Evolutionary conservation across 2,329 filamentous ascomycete species (phyloP), one percentile per base, ranked within the genome.

Genomic region (Tolypocladium endophyticum): DNA sequence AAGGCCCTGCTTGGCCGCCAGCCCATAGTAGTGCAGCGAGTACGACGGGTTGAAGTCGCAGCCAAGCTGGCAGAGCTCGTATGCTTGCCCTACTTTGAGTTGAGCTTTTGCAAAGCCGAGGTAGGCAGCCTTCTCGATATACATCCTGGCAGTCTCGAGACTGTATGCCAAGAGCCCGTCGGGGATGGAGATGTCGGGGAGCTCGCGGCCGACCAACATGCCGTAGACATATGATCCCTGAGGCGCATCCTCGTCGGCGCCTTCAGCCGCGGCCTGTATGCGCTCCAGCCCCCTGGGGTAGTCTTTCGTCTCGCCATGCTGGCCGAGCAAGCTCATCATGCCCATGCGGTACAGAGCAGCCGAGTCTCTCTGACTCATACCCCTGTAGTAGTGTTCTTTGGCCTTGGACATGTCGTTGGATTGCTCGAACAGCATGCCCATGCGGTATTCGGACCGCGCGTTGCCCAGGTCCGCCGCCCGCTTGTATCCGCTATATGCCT

Each of bases 351-450:
- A 84, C 61, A 79, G 88, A 6, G 92, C 92, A 4, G 94, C 94
- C 20, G 94, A 96, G 75, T 99, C 94, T 30, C 87, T 86, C 65
- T 87, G 78, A 56, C 85, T 83, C 56, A 94, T 86, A 56, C 94
- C 94, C 55, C 84, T 83, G 64, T 91, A 86, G 74, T 97, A 99
- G 73, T 97, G 92, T 68, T 88, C 87, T 69, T 97, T 86, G 7
- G 94, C 94, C 72, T 96, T 97, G 63, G 87, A 82, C 61, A 92
- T 87, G 69, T 99, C 93, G 70, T 96, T 96, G 5, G 92, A 93
- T 72, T 89, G 92, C 75, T 99, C 94, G 71, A 92, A 97, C 60
- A 97, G 88, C 93, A 97, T 99, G 63, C 94, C 94, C 76, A 99
- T 96, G 55, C 94, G 86, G 73, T 99, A 99, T 73, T 97, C 91